phyloP scores from a whole-genome alignment of 2,329 filamentous ascomycete species.

The Beauveria rudraprayagi region DNA sequence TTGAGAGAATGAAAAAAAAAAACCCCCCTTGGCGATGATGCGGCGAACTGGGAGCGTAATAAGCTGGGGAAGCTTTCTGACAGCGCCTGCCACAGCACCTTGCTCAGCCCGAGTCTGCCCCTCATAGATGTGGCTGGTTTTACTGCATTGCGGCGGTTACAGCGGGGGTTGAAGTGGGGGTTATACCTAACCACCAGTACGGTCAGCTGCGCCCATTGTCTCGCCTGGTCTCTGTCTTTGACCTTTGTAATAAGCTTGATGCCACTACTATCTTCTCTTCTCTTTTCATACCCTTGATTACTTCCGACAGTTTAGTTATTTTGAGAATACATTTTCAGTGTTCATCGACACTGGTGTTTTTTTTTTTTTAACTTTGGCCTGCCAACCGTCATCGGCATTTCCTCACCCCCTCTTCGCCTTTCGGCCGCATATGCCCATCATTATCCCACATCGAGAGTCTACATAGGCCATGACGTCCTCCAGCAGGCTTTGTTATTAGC shows the following conservation, averaged over 20 bases:
- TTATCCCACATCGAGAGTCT: not conserved
- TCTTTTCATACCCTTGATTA: not conserved
- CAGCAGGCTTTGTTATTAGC: not conserved
- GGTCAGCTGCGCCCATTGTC: not conserved
- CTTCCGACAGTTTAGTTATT: not conserved
- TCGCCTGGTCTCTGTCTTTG: not conserved
- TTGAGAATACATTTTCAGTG: not conserved
- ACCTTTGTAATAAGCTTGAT: not conserved
- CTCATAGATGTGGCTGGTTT: constrained; percentile 2
- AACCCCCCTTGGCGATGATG: not conserved
- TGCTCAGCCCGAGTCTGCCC: constrained; percentile 4
- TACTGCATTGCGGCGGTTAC: not conserved
- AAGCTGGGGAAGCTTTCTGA: constrained; percentile 1
- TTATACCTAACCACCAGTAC: not conserved
- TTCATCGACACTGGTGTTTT: too few species aligned
- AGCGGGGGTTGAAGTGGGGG: not conserved
- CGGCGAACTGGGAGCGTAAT: not conserved
- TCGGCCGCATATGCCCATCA: not conserved
- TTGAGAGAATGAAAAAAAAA: not conserved
- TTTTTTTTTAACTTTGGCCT: not conserved
- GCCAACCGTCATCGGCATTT: not conserved
- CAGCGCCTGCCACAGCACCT: not conserved
- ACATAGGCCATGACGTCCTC: not conserved
- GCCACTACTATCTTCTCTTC: not conserved
- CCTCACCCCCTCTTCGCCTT: not conserved